Conservation (phyloP, 371 early-diverging fungal genomes). For the Actinomortierella wolfii region DNA sequence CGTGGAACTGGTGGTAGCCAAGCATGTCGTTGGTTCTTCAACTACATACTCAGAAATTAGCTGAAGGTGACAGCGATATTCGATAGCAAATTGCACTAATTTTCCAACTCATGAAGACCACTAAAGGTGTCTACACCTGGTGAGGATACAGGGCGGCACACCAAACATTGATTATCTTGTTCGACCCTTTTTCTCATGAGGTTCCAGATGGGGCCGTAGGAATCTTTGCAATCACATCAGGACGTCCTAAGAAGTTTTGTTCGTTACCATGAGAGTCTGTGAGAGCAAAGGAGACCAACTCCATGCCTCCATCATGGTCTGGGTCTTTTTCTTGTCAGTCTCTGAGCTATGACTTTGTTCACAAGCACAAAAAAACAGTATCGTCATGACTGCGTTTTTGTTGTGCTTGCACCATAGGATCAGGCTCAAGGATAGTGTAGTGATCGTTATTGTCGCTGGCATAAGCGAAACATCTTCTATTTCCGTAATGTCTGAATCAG, state of each 20-base stretch:
- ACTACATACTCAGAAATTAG: too few species aligned
- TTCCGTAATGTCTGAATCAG: neutral
- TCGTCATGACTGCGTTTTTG: neutral
- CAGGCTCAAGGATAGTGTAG: neutral
- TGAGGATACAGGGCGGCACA: neutral
- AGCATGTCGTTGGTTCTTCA: too few species aligned
- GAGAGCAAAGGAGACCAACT: conserved; percentile 2
- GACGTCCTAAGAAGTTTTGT: conserved; percentile 4
- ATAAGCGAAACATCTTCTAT: neutral
- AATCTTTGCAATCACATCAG: conserved; percentile 1
- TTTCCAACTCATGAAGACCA: too few species aligned
- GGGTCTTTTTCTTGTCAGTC: neutral
- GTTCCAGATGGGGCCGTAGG: conserved; percentile 1
- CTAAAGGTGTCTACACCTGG: neutral
- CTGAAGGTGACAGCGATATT: too few species aligned
- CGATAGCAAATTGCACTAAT: too few species aligned
- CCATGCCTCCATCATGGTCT: conserved; percentile 2
- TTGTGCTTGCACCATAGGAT: neutral
- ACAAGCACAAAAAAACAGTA: conserved; percentile 1
- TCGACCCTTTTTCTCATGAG: neutral
- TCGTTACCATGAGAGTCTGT: conserved; percentile 2
- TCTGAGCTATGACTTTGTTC: conserved; percentile 5
- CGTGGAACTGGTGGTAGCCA: too few species aligned
- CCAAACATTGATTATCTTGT: neutral
- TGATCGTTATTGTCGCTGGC: neutral